Evolutionary conservation across 2,329 filamentous ascomycete genomes (phyloP), one percentile per base, ranked within the genome.

Genomic region (Cryphonectria nitschkei): DNA sequence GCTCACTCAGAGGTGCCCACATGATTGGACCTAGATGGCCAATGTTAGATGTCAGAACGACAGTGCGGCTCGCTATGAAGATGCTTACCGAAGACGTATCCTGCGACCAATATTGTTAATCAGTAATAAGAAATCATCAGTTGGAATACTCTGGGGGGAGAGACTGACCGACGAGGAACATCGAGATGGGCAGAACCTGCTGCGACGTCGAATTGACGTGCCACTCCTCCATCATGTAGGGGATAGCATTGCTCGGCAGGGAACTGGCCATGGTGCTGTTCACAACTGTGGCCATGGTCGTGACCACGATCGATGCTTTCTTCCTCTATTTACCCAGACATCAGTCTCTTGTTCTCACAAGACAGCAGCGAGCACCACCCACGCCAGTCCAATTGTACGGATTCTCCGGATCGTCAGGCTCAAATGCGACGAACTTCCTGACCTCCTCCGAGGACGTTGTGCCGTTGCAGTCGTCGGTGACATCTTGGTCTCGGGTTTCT

Each of bases 211-310:
- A 84, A 0, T 84, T 85, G 70, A 92, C 80, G 67, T 83, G 76
- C 80, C 90, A 93, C 74, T 90, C 83, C 3, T 79, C 77, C 2
- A 85, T 81, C 63, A 92, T 90, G 67, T 83, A 85, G 2, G 86
- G 83, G 2, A 89, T 84, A 19, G 88, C 88, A 78, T 90, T 90
- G 69, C 88, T 88, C 1, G 90, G 89, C 6, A 93, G 82, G 0
- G 89, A 84, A 58, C 87, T 91, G 1, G 87, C 88, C 80, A 93
- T 87, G 13, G 90, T 92, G 37, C 86, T 89, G 78, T 93, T 93
- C 77, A 92, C 82, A 60, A 92, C 89, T 68, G 86, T 83, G 73
- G 86, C 77, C 80, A 89, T 88, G 1, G 86, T 85, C 0, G 87
- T 83, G 37, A 87, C 76, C 2, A 90, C 76, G 7, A 92, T 83